Conservation (phyloP, 768 basidiomycete genomes). For the Xerocomus spinulosus region DNA sequence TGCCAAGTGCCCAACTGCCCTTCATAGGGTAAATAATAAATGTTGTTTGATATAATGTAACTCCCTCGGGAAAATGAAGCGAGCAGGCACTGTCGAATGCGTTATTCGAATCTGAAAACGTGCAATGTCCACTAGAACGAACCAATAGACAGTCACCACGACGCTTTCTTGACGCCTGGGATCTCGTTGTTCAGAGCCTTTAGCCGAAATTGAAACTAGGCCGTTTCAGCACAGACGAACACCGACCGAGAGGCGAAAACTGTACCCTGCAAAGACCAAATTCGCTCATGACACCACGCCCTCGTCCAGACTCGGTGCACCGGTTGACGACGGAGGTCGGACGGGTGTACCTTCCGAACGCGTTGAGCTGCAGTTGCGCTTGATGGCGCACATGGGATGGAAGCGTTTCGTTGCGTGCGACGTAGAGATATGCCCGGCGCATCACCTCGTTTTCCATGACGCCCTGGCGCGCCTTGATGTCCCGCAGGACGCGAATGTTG, state of each 20-base stretch:
- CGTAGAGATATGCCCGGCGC: slow-evolving; percentile 86
- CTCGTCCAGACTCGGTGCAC: slow-evolving; percentile 79
- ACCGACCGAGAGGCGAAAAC: slow-evolving; percentile 6
- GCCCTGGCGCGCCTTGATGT: slow-evolving; percentile 71
- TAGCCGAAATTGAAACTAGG: slow-evolving; percentile 78
- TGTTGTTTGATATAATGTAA: too few species aligned
- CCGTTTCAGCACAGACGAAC: background rate
- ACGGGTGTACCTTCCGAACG: slow-evolving; percentile 75
- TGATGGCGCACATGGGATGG: slow-evolving; percentile 87
- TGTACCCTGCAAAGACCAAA: slow-evolving; percentile 82
- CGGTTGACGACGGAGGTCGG: slow-evolving; percentile 89
- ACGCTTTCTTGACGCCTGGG: slow-evolving; percentile 85
- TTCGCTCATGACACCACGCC: slow-evolving; percentile 84
- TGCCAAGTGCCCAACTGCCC: background rate
- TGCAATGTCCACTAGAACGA: too few species aligned
- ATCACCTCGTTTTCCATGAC: slow-evolving; percentile 74
- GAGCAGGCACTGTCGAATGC: background rate
- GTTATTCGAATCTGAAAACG: background rate
- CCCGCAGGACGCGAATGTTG: slow-evolving; percentile 59
- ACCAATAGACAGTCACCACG: slow-evolving; percentile 55
- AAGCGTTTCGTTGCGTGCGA: slow-evolving; percentile 88
- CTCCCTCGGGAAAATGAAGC: too few species aligned
- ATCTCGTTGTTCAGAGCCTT: slow-evolving; percentile 80
- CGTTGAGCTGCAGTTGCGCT: slow-evolving; percentile 90
- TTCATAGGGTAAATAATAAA: slow-evolving; percentile 9